phyloP scores from a whole-genome alignment of 805 yeast species.

The Kodamaea neixiangensis region DNA sequence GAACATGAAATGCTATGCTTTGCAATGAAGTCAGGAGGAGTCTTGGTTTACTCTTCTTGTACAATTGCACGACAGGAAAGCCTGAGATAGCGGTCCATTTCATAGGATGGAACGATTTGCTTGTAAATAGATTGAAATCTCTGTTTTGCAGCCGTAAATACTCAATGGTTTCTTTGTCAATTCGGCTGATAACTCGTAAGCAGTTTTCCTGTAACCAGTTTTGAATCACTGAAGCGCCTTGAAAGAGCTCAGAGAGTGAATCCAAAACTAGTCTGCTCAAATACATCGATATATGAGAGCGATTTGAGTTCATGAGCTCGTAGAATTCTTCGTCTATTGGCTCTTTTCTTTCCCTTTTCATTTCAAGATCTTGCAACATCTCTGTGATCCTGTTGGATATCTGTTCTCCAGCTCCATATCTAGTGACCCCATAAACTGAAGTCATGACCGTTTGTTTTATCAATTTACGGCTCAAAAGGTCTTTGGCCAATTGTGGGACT shows the following conservation, averaged over 20 bases:
- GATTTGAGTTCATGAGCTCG: not conserved
- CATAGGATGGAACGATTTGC: slow-evolving; percentile 32
- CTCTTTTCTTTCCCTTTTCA: slow-evolving; percentile 8
- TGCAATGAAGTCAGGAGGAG: slow-evolving; percentile 26
- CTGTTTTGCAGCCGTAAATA: not conserved
- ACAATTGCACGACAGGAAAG: slow-evolving; percentile 43
- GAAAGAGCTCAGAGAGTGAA: slow-evolving; percentile 32
- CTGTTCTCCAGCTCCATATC: slow-evolving; percentile 37
- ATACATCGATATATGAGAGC: slow-evolving; percentile 14
- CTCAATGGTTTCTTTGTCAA: slow-evolving; percentile 19
- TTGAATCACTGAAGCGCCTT: slow-evolving; percentile 35
- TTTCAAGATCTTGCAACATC: slow-evolving; percentile 18
- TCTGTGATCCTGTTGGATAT: slow-evolving; percentile 27
- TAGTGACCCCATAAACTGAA: slow-evolving; percentile 46
- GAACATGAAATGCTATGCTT: slow-evolving; percentile 19
- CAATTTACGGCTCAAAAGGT: slow-evolving; percentile 27
- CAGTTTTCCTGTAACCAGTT: slow-evolving; percentile 37
- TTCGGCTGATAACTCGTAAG: slow-evolving; percentile 29
- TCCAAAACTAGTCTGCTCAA: slow-evolving; percentile 24
- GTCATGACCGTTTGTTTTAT: slow-evolving; percentile 49
- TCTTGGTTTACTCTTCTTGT: slow-evolving; percentile 20
- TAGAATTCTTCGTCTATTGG: not conserved
- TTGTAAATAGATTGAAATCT: slow-evolving; percentile 20
- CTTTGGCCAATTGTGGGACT: not conserved
- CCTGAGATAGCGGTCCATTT: slow-evolving; percentile 45